Evolutionary conservation across 768 basidiomycete genomes (phyloP).

Genomic region (Lepiota brunneoincarnata): DNA sequence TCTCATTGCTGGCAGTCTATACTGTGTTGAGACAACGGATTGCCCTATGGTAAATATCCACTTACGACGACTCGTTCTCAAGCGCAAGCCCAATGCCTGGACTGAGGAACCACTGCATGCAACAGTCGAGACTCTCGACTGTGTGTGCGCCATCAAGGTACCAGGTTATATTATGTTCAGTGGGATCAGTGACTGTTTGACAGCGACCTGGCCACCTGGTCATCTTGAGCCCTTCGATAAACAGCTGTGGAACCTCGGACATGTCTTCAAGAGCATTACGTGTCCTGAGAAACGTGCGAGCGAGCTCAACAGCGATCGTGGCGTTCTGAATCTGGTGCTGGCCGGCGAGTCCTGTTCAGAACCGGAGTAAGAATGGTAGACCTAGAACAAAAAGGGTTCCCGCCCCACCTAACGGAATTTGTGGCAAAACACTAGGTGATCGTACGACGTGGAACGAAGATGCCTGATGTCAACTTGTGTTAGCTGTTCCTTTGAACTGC

Average conservation of each 20-base stretch:
- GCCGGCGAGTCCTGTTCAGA: conserved; percentile 71
- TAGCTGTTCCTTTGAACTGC: not conserved
- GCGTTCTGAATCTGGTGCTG: conserved; percentile 88
- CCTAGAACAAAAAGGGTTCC: conserved; percentile 38
- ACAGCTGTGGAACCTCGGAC: conserved; percentile 43
- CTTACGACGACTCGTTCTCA: conserved; percentile 10
- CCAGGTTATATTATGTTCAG: conserved; percentile 60
- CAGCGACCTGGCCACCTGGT: conserved; percentile 95
- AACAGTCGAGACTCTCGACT: conserved; percentile 81
- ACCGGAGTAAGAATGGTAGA: conserved; percentile 6
- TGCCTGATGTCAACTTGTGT: conserved; percentile 37
- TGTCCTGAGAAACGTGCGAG: conserved; percentile 56
- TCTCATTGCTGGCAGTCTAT: conserved; percentile 34
- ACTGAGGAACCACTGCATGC: conserved; percentile 84
- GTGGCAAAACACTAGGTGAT: conserved; percentile 29
- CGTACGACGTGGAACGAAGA: conserved; percentile 69
- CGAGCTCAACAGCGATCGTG: conserved; percentile 74
- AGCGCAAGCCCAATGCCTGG: conserved; percentile 49
- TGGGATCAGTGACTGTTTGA: conserved; percentile 73
- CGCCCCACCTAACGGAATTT: conserved; percentile 53
- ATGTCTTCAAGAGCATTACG: conserved; percentile 21
- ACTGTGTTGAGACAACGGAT: not conserved
- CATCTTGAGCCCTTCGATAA: conserved; percentile 59
- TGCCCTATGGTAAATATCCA: conserved; percentile 7
- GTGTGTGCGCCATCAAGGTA: conserved; percentile 97